Evolutionary conservation across 2,329 filamentous ascomycete species (phyloP), one percentile per base, ranked within the genome.

Genomic region (Hypoxylon sp.): DNA sequence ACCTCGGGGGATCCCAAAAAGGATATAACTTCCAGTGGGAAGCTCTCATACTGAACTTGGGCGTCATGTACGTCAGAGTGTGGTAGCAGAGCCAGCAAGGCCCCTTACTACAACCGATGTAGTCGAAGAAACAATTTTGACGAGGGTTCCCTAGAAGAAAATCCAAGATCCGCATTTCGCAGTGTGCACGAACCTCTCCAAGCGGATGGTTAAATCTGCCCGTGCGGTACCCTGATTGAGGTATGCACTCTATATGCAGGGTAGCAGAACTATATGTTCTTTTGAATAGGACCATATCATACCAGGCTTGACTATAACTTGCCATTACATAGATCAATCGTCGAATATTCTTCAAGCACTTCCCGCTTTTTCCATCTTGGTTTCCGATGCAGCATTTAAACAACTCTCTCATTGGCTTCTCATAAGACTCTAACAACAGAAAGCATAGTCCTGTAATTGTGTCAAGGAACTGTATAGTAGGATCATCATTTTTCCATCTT

Each of bases 61-160:
- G 32, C 2, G 56, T 32, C 55, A 67, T 58, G 21, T 32, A 38
- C 25, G 30, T 30, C 5, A 69, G 1, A 2, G 36, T 25, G 36
- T 67, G 48, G 2, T 67, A 30, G 21, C 67, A 67, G 3, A 69
- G 38, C 67, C 67, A 69, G 7, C 67, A 69, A 17, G 67, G 56
- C 0, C 60, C 25, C 36, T 62, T 69, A 13, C 57, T 69, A 21
- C 67, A 61, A 32, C 67, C 63, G 14, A 69, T 61, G 36, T 69
- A 67, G 23, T 56, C 19, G 30, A 51, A 66, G 23, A 63, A 59
- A 0, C 34, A 21, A 3, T 30, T 14, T 7, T 28, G 10, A 5
- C 17, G 4, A 2, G 23, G 9, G 2, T 10, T 3, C 2, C 2
- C 1, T 10, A 59, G 17, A 5, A 69, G 2, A 2, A 45, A 14